Conservation (phyloP, 108 stramenopile species). For the Cyclotella kingstonii region DNA sequence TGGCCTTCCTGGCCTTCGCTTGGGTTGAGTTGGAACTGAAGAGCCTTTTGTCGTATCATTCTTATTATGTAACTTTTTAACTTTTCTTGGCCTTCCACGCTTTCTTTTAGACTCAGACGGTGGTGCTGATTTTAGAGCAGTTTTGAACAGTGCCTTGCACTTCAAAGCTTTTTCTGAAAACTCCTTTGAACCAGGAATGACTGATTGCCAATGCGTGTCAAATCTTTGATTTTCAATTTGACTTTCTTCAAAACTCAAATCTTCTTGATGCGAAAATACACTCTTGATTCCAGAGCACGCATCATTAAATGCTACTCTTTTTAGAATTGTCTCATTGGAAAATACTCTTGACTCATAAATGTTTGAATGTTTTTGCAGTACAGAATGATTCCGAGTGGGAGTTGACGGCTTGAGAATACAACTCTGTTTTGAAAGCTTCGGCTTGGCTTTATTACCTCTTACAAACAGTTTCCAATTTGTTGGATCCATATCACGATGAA, state of each 20-base stretch:
- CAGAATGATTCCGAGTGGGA: too few species aligned
- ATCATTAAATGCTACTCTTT: slow-evolving; percentile 5
- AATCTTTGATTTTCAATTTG: too few species aligned
- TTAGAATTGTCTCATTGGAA: neutral
- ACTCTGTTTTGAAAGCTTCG: neutral
- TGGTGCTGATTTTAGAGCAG: neutral
- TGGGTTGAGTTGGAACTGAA: neutral
- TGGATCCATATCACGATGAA: slow-evolving; percentile 2
- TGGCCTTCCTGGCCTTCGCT: slow-evolving; percentile 8
- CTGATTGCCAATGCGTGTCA: too few species aligned
- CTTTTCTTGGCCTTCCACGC: slow-evolving; percentile 6
- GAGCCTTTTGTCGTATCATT: too few species aligned
- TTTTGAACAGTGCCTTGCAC: neutral
- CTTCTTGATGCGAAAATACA: neutral
- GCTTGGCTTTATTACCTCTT: too few species aligned
- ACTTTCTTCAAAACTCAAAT: too few species aligned
- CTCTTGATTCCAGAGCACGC: slow-evolving; percentile 4
- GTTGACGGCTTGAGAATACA: neutral
- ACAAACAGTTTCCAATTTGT: too few species aligned
- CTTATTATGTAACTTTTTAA: neutral
- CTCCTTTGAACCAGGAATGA: too few species aligned
- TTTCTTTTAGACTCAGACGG: neutral
- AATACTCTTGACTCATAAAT: too few species aligned
- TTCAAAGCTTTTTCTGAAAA: too few species aligned
- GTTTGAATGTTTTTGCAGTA: too few species aligned